Conservation (phyloP, 441 rosid genomes). For the Jatropha multifida region DNA sequence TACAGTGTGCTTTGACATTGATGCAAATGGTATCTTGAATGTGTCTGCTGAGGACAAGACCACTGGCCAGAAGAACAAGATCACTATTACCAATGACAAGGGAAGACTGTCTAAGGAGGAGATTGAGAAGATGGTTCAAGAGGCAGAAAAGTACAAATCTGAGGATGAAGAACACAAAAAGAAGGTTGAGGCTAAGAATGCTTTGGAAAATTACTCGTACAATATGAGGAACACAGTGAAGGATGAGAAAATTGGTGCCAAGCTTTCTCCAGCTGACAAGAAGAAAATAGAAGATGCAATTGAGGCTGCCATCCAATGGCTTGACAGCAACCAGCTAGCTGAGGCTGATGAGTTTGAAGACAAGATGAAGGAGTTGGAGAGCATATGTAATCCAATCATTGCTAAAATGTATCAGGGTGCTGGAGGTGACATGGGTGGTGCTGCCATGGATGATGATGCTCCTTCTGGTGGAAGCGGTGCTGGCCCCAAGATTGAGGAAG, state of each 20-base stretch:
- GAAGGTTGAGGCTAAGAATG: slow-evolving; percentile 72
- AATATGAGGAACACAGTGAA: slow-evolving; percentile 74
- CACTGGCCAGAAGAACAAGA: slow-evolving; percentile 78
- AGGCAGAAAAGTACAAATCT: slow-evolving; percentile 74
- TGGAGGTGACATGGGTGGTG: slow-evolving; percentile 27
- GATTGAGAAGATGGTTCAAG: slow-evolving; percentile 73
- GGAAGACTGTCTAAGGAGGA: slow-evolving; percentile 71
- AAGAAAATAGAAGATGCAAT: slow-evolving; percentile 67
- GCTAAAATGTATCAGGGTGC: slow-evolving; percentile 73
- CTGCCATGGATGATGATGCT: slow-evolving; percentile 38
- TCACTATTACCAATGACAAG: slow-evolving; percentile 76
- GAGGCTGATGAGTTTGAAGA: slow-evolving; percentile 76
- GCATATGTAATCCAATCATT: slow-evolving; percentile 70
- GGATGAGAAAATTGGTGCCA: slow-evolving; percentile 65
- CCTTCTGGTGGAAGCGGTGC: slow-evolving; percentile 29
- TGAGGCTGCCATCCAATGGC: slow-evolving; percentile 61
- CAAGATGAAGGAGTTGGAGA: slow-evolving; percentile 72
- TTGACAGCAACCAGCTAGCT: slow-evolving; percentile 66
- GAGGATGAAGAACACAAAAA: slow-evolving; percentile 75
- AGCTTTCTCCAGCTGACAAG: slow-evolving; percentile 50
- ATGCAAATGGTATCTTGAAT: slow-evolving; percentile 67
- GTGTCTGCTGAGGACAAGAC: slow-evolving; percentile 82
- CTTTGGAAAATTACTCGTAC: slow-evolving; percentile 65
- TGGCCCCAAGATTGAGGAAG: slow-evolving; percentile 82
- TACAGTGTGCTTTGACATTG: slow-evolving; percentile 66